phyloP scores from a whole-genome alignment of 192 early-diverging fungal genomes.

The Thamnidium elegans region DNA sequence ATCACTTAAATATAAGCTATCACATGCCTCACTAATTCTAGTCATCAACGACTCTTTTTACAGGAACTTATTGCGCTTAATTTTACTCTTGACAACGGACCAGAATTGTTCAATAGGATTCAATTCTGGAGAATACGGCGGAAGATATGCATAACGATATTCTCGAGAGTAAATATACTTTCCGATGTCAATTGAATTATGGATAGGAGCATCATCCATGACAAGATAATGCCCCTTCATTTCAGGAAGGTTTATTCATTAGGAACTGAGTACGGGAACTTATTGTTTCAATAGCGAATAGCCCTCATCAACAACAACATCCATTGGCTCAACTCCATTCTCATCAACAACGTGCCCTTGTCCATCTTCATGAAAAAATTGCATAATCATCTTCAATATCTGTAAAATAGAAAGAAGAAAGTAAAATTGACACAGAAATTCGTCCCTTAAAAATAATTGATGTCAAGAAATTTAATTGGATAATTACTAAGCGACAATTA shows the following conservation, averaged over 20 bases:
- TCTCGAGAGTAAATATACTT: slow-evolving; percentile 22
- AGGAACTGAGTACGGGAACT: slow-evolving; percentile 12
- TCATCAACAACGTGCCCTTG: slow-evolving; percentile 20
- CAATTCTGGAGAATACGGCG: slow-evolving; percentile 31
- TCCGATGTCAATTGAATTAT: slow-evolving; percentile 21
- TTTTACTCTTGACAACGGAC: slow-evolving; percentile 25
- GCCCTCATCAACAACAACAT: slow-evolving; percentile 23
- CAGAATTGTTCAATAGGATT: slow-evolving; percentile 39
- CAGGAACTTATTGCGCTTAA: slow-evolving; percentile 25
- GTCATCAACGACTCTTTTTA: slow-evolving; percentile 17
- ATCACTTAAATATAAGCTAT: too few species aligned
- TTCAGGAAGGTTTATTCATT: slow-evolving; percentile 25
- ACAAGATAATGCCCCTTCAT: slow-evolving; percentile 30
- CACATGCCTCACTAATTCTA: too few species aligned
- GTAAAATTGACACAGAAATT: slow-evolving; percentile 12
- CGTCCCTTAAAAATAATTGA: not conserved
- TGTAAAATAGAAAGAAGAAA: slow-evolving; percentile 21
- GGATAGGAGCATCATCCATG: slow-evolving; percentile 30
- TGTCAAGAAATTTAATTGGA: slow-evolving; percentile 6
- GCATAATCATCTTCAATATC: slow-evolving; percentile 15
- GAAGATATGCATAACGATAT: slow-evolving; percentile 25
- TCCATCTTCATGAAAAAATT: slow-evolving; percentile 23
- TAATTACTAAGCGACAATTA: slow-evolving; percentile 13
- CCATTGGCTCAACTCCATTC: slow-evolving; percentile 21
- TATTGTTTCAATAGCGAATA: slow-evolving; percentile 18